Conservation (phyloP, 495 filamentous ascomycete genomes). For the Penicillium nucicola region DNA sequence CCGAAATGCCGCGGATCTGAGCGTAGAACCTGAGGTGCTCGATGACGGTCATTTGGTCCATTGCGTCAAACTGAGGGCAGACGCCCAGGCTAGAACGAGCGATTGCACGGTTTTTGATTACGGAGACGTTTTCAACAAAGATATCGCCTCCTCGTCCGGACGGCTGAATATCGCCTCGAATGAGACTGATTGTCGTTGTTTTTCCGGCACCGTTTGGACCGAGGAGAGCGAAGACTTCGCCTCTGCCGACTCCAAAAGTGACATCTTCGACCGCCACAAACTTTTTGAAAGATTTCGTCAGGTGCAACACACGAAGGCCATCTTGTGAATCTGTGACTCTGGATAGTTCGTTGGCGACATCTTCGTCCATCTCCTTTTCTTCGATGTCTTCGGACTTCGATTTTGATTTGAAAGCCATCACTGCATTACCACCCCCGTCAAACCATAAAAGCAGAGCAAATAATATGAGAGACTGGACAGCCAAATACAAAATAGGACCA, state of each 20-base stretch:
- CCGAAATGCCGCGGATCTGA: conserved; percentile 47
- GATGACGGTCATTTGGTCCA: conserved; percentile 54
- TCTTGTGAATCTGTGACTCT: conserved; percentile 51
- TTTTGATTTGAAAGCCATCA: conserved; percentile 36
- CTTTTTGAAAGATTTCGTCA: conserved; percentile 70
- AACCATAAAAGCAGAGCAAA: conserved; percentile 67
- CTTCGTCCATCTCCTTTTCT: conserved; percentile 43
- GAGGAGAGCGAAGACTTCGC: conserved; percentile 80
- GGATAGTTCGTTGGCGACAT: conserved; percentile 44
- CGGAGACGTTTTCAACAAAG: conserved; percentile 68
- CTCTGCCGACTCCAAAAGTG: conserved; percentile 71
- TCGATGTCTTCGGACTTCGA: conserved; percentile 38
- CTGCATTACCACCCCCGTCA: conserved; percentile 58
- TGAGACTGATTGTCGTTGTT: conserved; percentile 76
- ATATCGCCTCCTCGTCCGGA: conserved; percentile 60
- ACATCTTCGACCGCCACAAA: conserved; percentile 76
- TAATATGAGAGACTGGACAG: conserved; percentile 63
- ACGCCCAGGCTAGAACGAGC: conserved; percentile 75
- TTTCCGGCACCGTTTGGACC: conserved; percentile 91
- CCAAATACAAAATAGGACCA: conserved; percentile 73
- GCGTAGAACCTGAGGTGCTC: conserved; percentile 60
- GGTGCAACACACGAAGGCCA: conserved; percentile 69
- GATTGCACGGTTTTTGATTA: conserved; percentile 58
- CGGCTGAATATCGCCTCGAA: conserved; percentile 79
- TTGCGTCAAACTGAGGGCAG: conserved; percentile 52